These are phyloP conservation scores for Ceriops decandra DNA, from an alignment of 345 rosid species.

Conservation along the genomic window DNA sequence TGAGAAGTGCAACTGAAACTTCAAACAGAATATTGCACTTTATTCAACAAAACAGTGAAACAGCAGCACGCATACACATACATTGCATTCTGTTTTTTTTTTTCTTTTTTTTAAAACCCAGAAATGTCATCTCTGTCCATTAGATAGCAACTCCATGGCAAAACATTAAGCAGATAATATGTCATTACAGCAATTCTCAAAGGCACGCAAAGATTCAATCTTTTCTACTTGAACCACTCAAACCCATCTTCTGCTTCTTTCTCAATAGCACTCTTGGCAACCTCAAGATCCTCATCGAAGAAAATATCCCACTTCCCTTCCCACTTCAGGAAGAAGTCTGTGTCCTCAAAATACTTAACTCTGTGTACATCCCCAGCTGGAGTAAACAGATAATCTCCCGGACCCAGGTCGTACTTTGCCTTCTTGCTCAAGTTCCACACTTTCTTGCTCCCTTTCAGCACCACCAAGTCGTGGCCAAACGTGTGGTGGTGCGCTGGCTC, in stretches of 20 bases:
- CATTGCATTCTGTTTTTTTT: no score
- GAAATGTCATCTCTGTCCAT: no score
- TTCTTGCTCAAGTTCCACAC: constrained; percentile 83
- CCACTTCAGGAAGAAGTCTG: constrained; percentile 91
- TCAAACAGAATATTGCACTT: no score
- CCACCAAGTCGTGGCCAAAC: constrained; percentile 81
- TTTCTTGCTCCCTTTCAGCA: constrained; percentile 61
- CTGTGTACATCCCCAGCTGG: constrained; percentile 83
- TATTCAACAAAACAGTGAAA: no score
- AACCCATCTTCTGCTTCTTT: constrained; percentile 24
- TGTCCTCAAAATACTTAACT: constrained; percentile 82
- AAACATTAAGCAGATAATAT: neutral
- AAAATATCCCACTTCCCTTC: constrained; percentile 86
- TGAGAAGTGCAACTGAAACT: no score
- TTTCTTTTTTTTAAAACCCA: no score
- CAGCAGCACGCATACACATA: no score
- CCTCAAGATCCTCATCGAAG: constrained; percentile 75
- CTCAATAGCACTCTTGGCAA: constrained; percentile 48
- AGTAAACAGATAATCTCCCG: constrained; percentile 72
- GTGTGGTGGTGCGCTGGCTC: constrained; percentile 97
- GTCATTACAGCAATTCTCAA: neutral
- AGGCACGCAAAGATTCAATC: neutral
- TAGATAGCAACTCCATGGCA: neutral
- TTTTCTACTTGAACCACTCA: constrained; percentile 14
- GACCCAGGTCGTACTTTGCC: constrained; percentile 53